A percentile compares a stretch with the other conserved stretches of the same genome.
phyloP scores from a whole-genome alignment of 73 alveolate species.

The Diophrys sp. region DNA sequence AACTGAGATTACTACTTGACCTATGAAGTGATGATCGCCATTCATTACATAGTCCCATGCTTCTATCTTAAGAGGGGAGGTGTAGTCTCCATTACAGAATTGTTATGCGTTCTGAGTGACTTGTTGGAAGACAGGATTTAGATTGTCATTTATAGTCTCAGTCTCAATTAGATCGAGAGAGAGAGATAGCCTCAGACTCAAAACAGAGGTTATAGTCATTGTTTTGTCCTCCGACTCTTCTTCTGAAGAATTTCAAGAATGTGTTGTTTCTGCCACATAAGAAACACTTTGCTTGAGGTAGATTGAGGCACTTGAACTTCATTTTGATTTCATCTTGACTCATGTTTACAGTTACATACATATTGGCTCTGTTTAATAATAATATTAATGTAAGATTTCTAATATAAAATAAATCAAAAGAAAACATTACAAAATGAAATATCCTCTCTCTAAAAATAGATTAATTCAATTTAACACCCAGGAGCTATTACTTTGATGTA shows the following conservation, averaged over 20 bases:
- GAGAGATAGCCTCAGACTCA: not conserved
- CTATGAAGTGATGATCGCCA: slow-evolving; percentile 50
- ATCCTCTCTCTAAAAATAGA: no score
- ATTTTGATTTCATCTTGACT: slow-evolving; percentile 8
- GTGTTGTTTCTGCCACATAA: slow-evolving; percentile 38
- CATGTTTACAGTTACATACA: not conserved
- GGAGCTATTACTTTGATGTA: no score
- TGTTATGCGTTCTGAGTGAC: slow-evolving; percentile 12
- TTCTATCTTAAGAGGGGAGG: slow-evolving; percentile 45
- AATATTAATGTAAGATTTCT: no score
- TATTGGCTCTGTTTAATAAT: no score
- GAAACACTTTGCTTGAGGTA: slow-evolving; percentile 21
- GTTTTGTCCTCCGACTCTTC: not conserved
- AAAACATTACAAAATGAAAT: no score
- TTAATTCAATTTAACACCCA: no score
- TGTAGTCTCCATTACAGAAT: slow-evolving; percentile 48
- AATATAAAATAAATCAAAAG: no score
- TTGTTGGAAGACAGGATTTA: slow-evolving; percentile 24
- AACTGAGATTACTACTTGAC: slow-evolving; percentile 17
- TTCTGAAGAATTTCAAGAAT: slow-evolving; percentile 22
- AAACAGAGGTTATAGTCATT: not conserved
- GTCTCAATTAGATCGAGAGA: not conserved
- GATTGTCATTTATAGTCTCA: not conserved
- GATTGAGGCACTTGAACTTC: slow-evolving; percentile 11
- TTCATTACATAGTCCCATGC: slow-evolving; percentile 43